Base-by-base conservation (phyloP, 164 flowering plant species). In the Macadamia tetraphylla region DNA sequence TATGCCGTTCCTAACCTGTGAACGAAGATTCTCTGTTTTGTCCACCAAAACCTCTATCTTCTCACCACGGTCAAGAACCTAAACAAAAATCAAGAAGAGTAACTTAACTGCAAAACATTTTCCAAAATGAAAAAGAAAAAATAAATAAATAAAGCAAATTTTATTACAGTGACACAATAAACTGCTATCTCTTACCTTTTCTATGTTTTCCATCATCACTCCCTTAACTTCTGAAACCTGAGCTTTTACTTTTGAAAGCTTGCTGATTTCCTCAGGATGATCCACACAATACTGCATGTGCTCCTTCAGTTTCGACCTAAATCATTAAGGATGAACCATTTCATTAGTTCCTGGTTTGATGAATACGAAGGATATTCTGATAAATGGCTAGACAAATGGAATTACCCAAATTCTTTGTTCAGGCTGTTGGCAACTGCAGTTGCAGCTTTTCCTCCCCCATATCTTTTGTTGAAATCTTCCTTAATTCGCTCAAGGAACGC, bases 31-130 rank as follows among this genome's bases (percentile, higher is more conserved):
- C 76, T 92, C 98, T n/a, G 96, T 90, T 77, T 90, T 92, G 79
- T 92, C 96, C 73, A 92, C 96, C 68, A 92, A 71, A 65, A 92
- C 80, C 83, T 92, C 98, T 72, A 90, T 92, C 71, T 90, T 92
- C 76, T 90, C 98, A 62, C 96, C 98, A 75, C 98, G 91, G 66
- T 92, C 98, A 66, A 92, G 94, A 73, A 92, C 98, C 98, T 92
- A 81, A 78, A 76, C 14, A 43, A 18, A 58, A 10, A 69, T 51
- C 46, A n/a, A 52, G n/a, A 49, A 29, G 18, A 43, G 53, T 15
- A 14, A 49, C 23, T 31, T 42, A 14, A 60, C 31, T 49, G 53
- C 58, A 44, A 14, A 46, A 65, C 29, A 29, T 15, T 18, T 43
- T 52, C 17, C 15, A 40, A 17, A 60, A 29, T 30, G 30, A 68